Percentiles rank a stretch among this genome's conserved stretches.
phyloP scores from a whole-genome alignment of 2,329 filamentous ascomycete genomes.

The Fusarium sp. region DNA sequence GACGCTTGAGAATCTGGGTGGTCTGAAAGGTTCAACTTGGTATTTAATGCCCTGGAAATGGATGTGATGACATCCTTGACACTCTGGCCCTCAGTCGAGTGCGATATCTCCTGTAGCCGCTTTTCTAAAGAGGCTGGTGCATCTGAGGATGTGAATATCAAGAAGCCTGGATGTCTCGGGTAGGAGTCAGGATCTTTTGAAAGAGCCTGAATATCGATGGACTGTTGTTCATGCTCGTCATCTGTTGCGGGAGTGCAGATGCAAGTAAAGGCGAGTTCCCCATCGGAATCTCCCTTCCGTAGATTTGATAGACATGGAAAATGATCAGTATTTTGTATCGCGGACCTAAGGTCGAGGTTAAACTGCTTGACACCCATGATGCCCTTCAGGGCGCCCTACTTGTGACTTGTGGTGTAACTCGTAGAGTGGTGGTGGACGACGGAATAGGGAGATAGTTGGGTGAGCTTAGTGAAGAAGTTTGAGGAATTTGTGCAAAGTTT shows the following conservation, averaged over 20 bases:
- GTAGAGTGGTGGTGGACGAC: neutral
- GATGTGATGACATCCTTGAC: constrained; percentile 38
- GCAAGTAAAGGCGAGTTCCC: constrained; percentile 75
- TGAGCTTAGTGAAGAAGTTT: neutral
- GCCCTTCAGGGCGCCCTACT: neutral
- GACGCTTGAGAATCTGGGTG: neutral
- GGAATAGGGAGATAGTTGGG: neutral
- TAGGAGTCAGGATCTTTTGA: constrained; percentile 56
- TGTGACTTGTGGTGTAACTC: neutral
- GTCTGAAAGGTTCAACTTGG: constrained; percentile 19
- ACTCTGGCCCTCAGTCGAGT: constrained; percentile 50
- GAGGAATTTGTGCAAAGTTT: neutral
- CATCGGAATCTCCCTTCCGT: constrained; percentile 75
- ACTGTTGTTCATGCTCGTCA: constrained; percentile 42
- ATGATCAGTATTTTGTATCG: constrained; percentile 51
- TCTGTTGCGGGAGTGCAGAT: constrained; percentile 61
- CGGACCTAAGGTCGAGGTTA: constrained; percentile 66
- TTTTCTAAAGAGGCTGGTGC: constrained; percentile 57
- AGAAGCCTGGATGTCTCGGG: constrained; percentile 55
- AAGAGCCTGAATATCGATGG: constrained; percentile 56
- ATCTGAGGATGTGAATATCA: constrained; percentile 60
- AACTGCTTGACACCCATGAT: constrained; percentile 77
- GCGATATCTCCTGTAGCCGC: constrained; percentile 58
- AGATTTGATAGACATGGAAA: constrained; percentile 68
- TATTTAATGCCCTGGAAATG: constrained; percentile 33